Evolutionary conservation across 2,329 filamentous ascomycete genomes (phyloP), one percentile per base, ranked within the genome.

Genomic region (Alternaria tenuissima): DNA sequence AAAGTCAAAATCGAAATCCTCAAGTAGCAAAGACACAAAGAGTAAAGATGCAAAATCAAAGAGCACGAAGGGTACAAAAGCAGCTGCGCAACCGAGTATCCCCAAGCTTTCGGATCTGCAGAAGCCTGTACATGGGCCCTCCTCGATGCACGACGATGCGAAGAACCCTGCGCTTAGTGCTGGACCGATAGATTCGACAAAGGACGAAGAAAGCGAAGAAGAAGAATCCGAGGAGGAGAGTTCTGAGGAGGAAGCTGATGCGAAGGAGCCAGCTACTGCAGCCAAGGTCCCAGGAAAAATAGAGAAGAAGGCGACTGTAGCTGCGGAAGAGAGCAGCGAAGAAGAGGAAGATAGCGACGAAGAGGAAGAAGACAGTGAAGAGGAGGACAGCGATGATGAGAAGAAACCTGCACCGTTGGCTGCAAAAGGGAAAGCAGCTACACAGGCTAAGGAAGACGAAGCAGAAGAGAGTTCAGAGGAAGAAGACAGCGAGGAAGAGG

Each of bases 131-230:
- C 66, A 73, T 9, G 51, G 61, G 7, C 69, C 69, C 16, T 65
- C 73, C 0, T 68, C 66, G 4, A 71, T 68, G 60, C 65, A 72
- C 46, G 61, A 55, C 9, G 74, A 73, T 49, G 69, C 66, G n/a
- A 65, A 62, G 43, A 69, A 75, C 26, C 64, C 72, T 8, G 66
- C 59, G n/a, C 60, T 74, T 18, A 61, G 61, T 20, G 65, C 67
- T 7, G 68, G 65, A 0, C 72, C 73, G 1, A 61, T 65, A 52
- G 63, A 64, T 39, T 55, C 61, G 14, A 67, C 60, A 12, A 54
- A 64, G 43, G 63, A 65, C 4, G 59, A 65, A 0, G 51, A 16
- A 4, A 56, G 58, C 4, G 48, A 54, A 3, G 42, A 55, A n/a
- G 55, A 62, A 28, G 63, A 59, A 16, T 53, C 55, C 7, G 57